Percentiles rank a stretch among this genome's conserved stretches.
phyloP scores from a whole-genome alignment of 768 basidiomycete species.

The Mycena maculata region DNA sequence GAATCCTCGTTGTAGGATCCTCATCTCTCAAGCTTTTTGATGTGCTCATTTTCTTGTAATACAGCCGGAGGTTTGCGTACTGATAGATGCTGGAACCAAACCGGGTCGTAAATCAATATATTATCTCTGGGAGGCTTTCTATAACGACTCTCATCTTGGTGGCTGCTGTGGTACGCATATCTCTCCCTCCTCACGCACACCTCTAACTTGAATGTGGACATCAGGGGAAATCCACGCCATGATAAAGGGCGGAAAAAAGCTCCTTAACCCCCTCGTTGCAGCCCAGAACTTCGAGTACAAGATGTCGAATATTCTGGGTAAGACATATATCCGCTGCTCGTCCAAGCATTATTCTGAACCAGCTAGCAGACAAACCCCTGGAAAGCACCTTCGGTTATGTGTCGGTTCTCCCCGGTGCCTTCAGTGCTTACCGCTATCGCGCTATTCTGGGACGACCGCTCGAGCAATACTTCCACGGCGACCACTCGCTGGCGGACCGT shows the following conservation, averaged over 20 bases:
- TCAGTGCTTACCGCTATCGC: conserved; percentile 92
- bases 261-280: conserved; percentile 91
- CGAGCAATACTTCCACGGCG: conserved; percentile 88
- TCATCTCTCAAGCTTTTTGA: conserved; percentile 43
- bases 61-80: conserved; percentile 90
- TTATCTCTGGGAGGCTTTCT: conserved; percentile 93
- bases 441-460: conserved; percentile 91
- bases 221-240: conserved; percentile 90
- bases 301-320: conserved; percentile 95
- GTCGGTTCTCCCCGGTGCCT: conserved; percentile 94
- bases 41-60: background rate
- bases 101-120: conserved; percentile 96
- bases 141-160: conserved; percentile 79
- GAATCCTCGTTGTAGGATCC: conserved; percentile 67
- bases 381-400: conserved; percentile 97
- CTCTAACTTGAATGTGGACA: conserved; percentile 9
- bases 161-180: conserved; percentile 78
- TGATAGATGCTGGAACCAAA: conserved; percentile 95
- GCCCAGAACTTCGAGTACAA: conserved; percentile 98
- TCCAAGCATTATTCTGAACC: conserved; percentile 20
- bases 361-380: conserved; percentile 83
- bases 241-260: conserved; percentile 91
- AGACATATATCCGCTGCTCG: conserved; percentile 32
- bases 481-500: conserved; percentile 89
- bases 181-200: background rate